phyloP scores from a whole-genome alignment of 805 yeast species.

The Candida xiaguanensis region DNA sequence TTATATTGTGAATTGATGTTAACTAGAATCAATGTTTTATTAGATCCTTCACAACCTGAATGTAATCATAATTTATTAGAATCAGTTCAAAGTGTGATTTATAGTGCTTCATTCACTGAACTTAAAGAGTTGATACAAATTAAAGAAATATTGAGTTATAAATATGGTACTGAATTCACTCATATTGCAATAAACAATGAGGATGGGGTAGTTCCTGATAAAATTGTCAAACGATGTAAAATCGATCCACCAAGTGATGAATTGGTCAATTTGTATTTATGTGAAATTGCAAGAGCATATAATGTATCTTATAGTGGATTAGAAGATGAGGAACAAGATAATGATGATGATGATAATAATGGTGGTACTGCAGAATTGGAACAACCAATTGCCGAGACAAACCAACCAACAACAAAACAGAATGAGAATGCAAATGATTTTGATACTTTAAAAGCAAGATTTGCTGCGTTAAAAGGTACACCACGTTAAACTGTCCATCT shows the following conservation, averaged over 20 bases:
- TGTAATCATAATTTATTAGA: conserved; percentile 67
- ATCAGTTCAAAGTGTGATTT: conserved; percentile 68
- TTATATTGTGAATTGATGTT: conserved; percentile 75
- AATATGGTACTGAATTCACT: conserved; percentile 68
- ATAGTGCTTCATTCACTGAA: conserved; percentile 69
- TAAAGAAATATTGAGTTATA: conserved; percentile 56
- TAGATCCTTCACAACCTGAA: conserved; percentile 32
- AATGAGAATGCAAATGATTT: conserved; percentile 44
- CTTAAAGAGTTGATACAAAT: conserved; percentile 64
- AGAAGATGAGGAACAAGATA: conserved; percentile 21
- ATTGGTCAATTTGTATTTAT: conserved; percentile 65
- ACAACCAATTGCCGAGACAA: conserved; percentile 22
- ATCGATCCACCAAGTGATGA: conserved; percentile 64
- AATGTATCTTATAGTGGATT: conserved; percentile 65
- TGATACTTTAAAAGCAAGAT: conserved; percentile 65
- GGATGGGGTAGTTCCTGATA: conserved; percentile 58
- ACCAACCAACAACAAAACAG: conserved; percentile 7
- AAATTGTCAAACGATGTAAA: conserved; percentile 57
- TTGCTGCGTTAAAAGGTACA: conserved; percentile 68
- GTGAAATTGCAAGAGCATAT: conserved; percentile 80
- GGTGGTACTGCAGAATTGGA: conserved; percentile 16
- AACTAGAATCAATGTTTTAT: conserved; percentile 67
- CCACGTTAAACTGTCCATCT: not conserved
- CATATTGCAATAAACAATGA: conserved; percentile 49
- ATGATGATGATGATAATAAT: conserved; percentile 21